Conservation (phyloP, 192 early-diverging fungal genomes). For the Geranomyces michiganensis region DNA sequence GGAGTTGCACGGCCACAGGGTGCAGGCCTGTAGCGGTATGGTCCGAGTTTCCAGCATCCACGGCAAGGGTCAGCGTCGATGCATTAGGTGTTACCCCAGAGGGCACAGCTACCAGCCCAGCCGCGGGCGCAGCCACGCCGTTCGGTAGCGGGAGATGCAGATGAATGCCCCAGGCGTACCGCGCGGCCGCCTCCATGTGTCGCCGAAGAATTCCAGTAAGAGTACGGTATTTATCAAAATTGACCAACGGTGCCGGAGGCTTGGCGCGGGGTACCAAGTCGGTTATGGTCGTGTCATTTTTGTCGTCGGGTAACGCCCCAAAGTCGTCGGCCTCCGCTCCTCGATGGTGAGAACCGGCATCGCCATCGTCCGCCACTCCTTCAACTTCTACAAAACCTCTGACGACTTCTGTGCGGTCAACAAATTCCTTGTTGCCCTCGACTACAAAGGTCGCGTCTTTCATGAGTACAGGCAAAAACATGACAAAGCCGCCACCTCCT, state of each 20-base stretch:
- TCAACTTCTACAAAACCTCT: background rate
- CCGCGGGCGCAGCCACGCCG: background rate
- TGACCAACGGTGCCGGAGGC: conserved; percentile 22
- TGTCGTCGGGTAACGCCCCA: background rate
- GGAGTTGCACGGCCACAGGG: background rate
- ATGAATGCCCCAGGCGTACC: background rate
- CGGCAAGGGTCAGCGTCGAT: too few relatives aligned
- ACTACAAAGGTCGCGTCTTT: conserved; percentile 76
- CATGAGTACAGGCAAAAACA: conserved; percentile 69
- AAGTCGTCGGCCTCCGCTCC: too few relatives aligned
- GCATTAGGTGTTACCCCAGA: background rate
- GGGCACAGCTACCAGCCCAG: background rate
- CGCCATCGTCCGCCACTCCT: background rate
- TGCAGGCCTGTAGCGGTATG: background rate
- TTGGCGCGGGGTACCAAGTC: background rate
- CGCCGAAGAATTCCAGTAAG: conserved; percentile 10
- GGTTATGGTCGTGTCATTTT: background rate
- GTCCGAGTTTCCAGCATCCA: background rate
- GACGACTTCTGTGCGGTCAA: conserved; percentile 3
- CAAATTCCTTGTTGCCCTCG: conserved; percentile 63
- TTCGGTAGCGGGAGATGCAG: background rate
- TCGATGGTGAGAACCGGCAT: too few relatives aligned
- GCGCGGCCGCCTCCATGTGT: conserved; percentile 14
- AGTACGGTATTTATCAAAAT: conserved; percentile 40
- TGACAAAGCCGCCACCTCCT: conserved; percentile 31